These are phyloP conservation scores for Fusarium secorum DNA, from an alignment of 2,329 filamentous ascomycete species.

Conservation along the genomic window DNA sequence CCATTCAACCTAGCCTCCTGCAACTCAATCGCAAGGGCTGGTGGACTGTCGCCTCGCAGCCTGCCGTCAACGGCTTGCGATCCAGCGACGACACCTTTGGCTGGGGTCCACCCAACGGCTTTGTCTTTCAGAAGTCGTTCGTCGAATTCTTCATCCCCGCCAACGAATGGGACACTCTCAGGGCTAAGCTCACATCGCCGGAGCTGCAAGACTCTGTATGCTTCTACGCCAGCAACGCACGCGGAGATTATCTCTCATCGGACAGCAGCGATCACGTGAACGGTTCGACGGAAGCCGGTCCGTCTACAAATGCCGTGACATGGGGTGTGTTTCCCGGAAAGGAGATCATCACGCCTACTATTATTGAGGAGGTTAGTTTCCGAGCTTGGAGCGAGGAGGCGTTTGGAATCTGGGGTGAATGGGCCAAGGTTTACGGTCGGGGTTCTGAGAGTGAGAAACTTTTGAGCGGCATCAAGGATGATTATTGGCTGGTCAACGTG, in stretches of 20 bases:
- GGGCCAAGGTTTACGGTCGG: slow-evolving; percentile 86
- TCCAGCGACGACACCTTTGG: slow-evolving; percentile 83
- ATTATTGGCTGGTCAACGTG: slow-evolving; percentile 89
- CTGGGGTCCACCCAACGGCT: slow-evolving; percentile 92
- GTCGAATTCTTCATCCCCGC: slow-evolving; percentile 92
- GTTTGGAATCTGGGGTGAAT: slow-evolving; percentile 94
- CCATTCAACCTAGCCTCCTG: slow-evolving; percentile 79
- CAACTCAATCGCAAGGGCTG: slow-evolving; percentile 82
- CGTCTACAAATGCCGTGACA: slow-evolving; percentile 88
- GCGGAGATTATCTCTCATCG: slow-evolving; percentile 80
- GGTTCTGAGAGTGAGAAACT: slow-evolving; percentile 75
- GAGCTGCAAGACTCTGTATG: slow-evolving; percentile 73
- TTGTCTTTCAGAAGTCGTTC: slow-evolving; percentile 98
- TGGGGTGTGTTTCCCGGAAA: slow-evolving; percentile 97
- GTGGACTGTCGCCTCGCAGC: slow-evolving; percentile 97
- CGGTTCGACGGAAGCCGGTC: slow-evolving; percentile 45
- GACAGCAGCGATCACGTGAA: slow-evolving; percentile 55
- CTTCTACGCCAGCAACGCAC: slow-evolving; percentile 85
- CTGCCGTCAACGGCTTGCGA: slow-evolving; percentile 85
- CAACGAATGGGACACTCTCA: slow-evolving; percentile 74
- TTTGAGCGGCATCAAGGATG: slow-evolving; percentile 70
- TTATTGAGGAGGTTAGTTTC: slow-evolving; percentile 96
- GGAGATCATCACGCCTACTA: slow-evolving; percentile 95
- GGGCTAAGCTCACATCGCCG: slow-evolving; percentile 65
- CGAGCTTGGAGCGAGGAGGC: slow-evolving; percentile 94